Conservation (phyloP, 495 filamentous ascomycete species). For the Annulohypoxylon moriforme region DNA sequence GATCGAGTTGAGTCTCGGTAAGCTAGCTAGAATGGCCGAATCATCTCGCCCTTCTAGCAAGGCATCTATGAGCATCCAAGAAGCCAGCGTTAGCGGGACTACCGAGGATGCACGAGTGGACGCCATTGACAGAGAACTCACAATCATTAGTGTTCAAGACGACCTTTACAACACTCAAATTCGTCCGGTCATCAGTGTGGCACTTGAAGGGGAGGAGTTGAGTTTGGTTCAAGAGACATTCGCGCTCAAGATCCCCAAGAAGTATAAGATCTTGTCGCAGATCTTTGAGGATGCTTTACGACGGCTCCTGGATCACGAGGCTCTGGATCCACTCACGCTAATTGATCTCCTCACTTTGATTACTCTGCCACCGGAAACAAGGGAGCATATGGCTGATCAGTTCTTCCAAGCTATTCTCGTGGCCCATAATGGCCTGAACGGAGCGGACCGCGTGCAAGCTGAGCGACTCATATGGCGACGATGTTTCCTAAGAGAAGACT, state of each 20-base stretch:
- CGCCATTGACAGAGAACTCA: slow-evolving; percentile 69
- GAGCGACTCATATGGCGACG: slow-evolving; percentile 86
- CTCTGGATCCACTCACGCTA: slow-evolving; percentile 72
- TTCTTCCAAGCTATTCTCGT: slow-evolving; percentile 80
- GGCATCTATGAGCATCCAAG: slow-evolving; percentile 43
- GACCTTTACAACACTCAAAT: slow-evolving; percentile 66
- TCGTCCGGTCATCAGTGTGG: slow-evolving; percentile 66
- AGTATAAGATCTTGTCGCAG: slow-evolving; percentile 70
- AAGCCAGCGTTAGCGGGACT: slow-evolving; percentile 37
- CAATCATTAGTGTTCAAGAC: slow-evolving; percentile 78
- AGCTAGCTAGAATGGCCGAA: slow-evolving; percentile 78
- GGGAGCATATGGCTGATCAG: slow-evolving; percentile 57
- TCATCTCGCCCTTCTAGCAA: slow-evolving; percentile 52
- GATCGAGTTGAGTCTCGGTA: slow-evolving; percentile 87
- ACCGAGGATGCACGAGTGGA: slow-evolving; percentile 53
- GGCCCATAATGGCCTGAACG: slow-evolving; percentile 66
- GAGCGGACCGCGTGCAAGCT: slow-evolving; percentile 64
- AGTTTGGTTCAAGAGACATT: slow-evolving; percentile 79
- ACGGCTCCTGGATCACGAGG: slow-evolving; percentile 73
- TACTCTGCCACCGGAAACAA: slow-evolving; percentile 55
- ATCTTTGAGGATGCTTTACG: slow-evolving; percentile 73
- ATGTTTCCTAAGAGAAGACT: slow-evolving; percentile 81
- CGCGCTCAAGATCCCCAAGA: slow-evolving; percentile 64
- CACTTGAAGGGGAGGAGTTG: slow-evolving; percentile 81
- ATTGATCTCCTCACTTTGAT: slow-evolving; percentile 87